Evolutionary conservation across 768 basidiomycete species (phyloP).

Genomic region (Favolaschia claudopus): DNA sequence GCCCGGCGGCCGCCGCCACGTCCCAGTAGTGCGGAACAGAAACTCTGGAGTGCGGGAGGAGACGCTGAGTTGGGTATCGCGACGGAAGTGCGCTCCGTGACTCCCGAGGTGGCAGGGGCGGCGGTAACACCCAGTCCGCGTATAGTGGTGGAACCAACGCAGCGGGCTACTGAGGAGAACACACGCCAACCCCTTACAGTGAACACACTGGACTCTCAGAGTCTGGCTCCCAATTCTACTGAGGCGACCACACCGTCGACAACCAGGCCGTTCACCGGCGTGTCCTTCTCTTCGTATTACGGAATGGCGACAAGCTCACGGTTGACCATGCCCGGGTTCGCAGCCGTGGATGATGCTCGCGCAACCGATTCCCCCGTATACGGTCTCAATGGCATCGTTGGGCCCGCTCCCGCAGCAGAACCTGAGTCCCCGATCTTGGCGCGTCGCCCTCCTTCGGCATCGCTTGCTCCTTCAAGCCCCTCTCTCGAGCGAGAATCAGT

Average conservation of each 20-base stretch:
- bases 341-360: background rate
- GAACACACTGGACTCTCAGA: constrained; percentile 3
- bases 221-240: background rate
- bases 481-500: constrained; percentile 34
- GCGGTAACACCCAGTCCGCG: too few relatives aligned
- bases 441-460: constrained; percentile 13
- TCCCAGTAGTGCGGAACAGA: constrained; percentile 36
- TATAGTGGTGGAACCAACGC: constrained; percentile 4
- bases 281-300: constrained; percentile 45
- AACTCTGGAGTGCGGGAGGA: constrained; percentile 38
- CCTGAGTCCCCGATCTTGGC: constrained; percentile 23
- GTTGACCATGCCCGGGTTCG: constrained; percentile 19
- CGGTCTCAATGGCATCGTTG: constrained; percentile 48
- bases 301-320: constrained; percentile 28
- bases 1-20: constrained; percentile 37
- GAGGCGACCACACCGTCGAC: constrained; percentile 20
- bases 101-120: background rate
- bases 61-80: constrained; percentile 39
- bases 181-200: background rate
- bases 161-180: constrained; percentile 14
- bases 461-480: constrained; percentile 12
- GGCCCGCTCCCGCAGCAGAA: constrained; percentile 6
- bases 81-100: constrained; percentile 4
- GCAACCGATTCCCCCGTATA: constrained; percentile 52
- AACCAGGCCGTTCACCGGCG: constrained; percentile 23